These are phyloP conservation scores for Kazachstania viticola DNA, from an alignment of 805 yeast species.

Conservation along the genomic window DNA sequence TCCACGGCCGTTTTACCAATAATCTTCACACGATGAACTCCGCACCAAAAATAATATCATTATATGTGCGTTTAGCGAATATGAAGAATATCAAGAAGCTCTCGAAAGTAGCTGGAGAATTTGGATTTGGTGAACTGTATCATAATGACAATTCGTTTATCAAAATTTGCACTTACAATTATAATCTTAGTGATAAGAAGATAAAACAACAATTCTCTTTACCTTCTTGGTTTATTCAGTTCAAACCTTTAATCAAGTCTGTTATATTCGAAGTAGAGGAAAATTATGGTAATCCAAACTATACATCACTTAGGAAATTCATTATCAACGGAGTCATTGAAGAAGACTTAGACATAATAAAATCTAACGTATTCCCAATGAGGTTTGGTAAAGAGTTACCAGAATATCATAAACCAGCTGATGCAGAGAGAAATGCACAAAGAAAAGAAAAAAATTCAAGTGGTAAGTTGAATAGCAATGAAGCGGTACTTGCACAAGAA, in stretches of 20 bases:
- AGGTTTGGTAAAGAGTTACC: conserved; percentile 10
- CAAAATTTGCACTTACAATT: conserved; percentile 21
- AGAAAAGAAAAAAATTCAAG: no score
- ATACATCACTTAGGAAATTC: conserved; percentile 29
- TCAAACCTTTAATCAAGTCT: conserved; percentile 24
- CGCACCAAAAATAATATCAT: conserved; percentile 28
- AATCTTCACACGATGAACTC: conserved; percentile 29
- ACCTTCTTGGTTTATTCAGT: conserved; percentile 24
- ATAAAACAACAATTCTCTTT: conserved; percentile 22
- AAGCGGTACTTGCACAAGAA: no score
- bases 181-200: conserved; percentile 14
- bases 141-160: conserved; percentile 14
- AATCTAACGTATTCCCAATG: conserved; percentile 10
- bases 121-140: conserved; percentile 10
- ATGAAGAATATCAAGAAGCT: conserved; percentile 5
- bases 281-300: conserved; percentile 29
- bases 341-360: conserved; percentile 23
- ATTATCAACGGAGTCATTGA: conserved; percentile 33
- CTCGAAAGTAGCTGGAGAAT: conserved; percentile 8
- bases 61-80: conserved; percentile 21
- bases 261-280: conserved; percentile 23
- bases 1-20: conserved; percentile 29
- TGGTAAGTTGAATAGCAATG: no score
- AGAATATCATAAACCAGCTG: conserved; percentile 8
- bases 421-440: no score